Evolutionary conservation across 441 rosid species (phyloP), one percentile per base, ranked within the genome.

Genomic region (Adansonia grandidieri): DNA sequence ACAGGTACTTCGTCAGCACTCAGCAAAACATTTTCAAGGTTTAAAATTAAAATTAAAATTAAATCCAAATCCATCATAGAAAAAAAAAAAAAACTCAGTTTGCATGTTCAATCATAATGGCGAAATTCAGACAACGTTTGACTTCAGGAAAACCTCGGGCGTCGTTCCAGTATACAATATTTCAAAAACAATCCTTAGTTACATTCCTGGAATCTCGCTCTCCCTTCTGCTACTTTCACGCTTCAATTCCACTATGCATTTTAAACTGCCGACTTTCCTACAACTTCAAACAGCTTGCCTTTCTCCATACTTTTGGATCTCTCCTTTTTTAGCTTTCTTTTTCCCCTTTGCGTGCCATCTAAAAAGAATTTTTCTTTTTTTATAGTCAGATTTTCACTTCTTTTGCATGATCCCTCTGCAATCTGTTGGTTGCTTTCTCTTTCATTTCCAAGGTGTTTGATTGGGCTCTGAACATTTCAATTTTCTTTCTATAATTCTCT

Each of bases 331-430:
- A 32, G 40, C 40, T 32, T 32, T 32, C 40, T 32, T 44, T 58
- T 8, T 77, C 57, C 81, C 73, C 91, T 88, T 94, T 90, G 94
- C 93, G 92, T 94, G 89, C 77, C 68, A 69, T 77, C 70, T 60
- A 79, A 89, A 89, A 88, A 81, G 84, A 58, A 22, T 13, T 13
- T 44, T 42, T 22, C 15, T 4, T 32, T 32, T 32, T 32, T 32
- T 4, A 73, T 8, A 20, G 80, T 45, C 61, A 42, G 22, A 6
- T 75, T 58, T 57, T 80, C 81, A 72, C 82, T 64, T 68, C 74
- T 40, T 82, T 44, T 64, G 9, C 77, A 78, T 81, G 83, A 32
- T 77, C 77, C 66, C 24, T 53, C 48, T 57, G 65, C 37, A 32
- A 47, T 24, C 61, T 11, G 20, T 9, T 11, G 22, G 11, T 71